Conservation (phyloP, 805 yeast genomes). For the Priceomyces medius region DNA sequence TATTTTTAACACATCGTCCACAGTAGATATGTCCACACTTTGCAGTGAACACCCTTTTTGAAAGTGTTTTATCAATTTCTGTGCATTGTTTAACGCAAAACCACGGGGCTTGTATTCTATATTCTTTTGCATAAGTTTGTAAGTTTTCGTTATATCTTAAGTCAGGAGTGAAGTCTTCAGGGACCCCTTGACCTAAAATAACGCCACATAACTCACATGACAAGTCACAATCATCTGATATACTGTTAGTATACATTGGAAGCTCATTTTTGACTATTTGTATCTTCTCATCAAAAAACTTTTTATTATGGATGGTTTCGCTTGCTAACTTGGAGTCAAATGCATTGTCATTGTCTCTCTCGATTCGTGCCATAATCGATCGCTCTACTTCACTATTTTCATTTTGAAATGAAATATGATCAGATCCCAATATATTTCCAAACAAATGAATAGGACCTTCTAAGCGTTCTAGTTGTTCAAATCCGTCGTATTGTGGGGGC, state of each 20-base stretch:
- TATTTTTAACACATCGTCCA: conserved; percentile 76
- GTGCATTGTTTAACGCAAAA: conserved; percentile 52
- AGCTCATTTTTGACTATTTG: conserved; percentile 21
- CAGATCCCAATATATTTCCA: conserved; percentile 5
- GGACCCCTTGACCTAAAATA: conserved; percentile 71
- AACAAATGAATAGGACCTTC: conserved; percentile 9
- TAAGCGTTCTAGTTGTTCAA: conserved; percentile 8
- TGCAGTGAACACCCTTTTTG: conserved; percentile 63
- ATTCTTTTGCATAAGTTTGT: conserved; percentile 22
- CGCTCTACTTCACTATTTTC: conserved; percentile 18
- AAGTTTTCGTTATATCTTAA: conserved; percentile 26
- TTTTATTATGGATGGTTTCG: conserved; percentile 31
- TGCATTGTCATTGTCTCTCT: conserved; percentile 38
- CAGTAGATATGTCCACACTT: conserved; percentile 85
- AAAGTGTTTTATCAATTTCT: conserved; percentile 55
- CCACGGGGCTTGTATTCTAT: conserved; percentile 61
- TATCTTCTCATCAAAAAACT: conserved; percentile 28
- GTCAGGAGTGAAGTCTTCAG: conserved; percentile 46
- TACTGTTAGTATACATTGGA: conserved; percentile 31
- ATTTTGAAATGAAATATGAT: conserved; percentile 1
- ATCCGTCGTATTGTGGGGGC: neutral
- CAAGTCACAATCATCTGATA: conserved; percentile 17
- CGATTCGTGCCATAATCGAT: conserved; percentile 39
- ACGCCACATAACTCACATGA: conserved; percentile 69
- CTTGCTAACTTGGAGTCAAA: conserved; percentile 30